A percentile compares a stretch with the other conserved stretches of the same genome.
phyloP scores from a whole-genome alignment of 306 rosid species.

The Begonia loranthoides region DNA sequence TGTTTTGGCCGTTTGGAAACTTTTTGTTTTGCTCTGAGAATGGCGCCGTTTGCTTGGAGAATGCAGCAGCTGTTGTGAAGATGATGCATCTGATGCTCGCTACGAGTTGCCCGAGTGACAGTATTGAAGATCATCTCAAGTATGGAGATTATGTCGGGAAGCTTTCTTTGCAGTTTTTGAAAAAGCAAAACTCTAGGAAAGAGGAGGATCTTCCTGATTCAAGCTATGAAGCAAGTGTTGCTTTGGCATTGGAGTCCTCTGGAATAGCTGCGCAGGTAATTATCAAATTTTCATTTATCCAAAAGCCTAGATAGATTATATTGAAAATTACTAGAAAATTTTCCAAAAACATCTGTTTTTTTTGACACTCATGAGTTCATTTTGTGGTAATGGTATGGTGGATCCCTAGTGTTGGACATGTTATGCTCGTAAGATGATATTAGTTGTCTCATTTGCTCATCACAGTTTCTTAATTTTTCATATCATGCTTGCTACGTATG shows the following conservation, averaged over 20 bases:
- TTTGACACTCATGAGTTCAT: no score
- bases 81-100: constrained; percentile 60
- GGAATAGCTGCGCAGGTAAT: constrained; percentile 56
- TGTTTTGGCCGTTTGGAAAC: constrained; percentile 68
- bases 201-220: constrained; percentile 29
- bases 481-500: no score
- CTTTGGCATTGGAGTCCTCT: constrained; percentile 50
- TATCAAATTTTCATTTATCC: no score
- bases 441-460: no score
- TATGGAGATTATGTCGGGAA: constrained; percentile 52
- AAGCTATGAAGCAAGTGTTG: constrained; percentile 66
- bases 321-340: no score
- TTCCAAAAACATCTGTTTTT: no score
- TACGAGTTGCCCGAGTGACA: constrained; percentile 25
- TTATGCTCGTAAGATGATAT: no score
- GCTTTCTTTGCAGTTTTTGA: constrained; percentile 27
- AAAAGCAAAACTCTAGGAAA: constrained; percentile 19
- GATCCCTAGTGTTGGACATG: no score
- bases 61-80: constrained; percentile 37
- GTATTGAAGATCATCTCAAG: constrained; percentile 67
- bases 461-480: no score
- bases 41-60: constrained; percentile 65
- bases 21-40: constrained; percentile 49
- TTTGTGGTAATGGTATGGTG: no score
- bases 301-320: no score